Conservation (phyloP, 2,329 filamentous ascomycete species). For the Aspergillus versicolor region DNA sequence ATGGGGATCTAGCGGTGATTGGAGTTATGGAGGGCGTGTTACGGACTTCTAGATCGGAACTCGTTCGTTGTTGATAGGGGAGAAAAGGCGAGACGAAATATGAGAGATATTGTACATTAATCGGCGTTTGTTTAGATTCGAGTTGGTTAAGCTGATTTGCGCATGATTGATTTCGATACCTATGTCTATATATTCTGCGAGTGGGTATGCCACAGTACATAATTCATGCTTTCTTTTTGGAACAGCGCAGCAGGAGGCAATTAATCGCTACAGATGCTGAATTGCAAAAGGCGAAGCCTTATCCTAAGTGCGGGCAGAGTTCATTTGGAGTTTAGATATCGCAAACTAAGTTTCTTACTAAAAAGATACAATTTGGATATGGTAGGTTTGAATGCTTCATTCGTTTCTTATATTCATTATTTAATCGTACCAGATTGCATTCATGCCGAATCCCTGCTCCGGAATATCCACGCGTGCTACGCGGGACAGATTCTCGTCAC, state of each 20-base stretch:
- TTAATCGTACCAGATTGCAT: conserved; percentile 90
- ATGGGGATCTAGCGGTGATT: conserved; percentile 76
- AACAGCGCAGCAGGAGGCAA: no score
- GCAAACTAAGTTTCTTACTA: no score
- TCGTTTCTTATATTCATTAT: not conserved
- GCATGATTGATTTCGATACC: not conserved
- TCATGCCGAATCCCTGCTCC: conserved; percentile 93
- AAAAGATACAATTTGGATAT: not conserved
- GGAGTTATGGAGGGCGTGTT: conserved; percentile 92
- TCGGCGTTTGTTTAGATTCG: not conserved
- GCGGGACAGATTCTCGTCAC: conserved; percentile 74
- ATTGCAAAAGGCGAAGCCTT: no score
- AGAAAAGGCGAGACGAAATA: not conserved
- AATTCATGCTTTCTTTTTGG: not conserved
- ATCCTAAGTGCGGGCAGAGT: no score
- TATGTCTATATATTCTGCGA: not conserved
- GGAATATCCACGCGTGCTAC: conserved; percentile 75
- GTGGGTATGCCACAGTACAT: not conserved
- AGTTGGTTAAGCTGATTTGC: not conserved
- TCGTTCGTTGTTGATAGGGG: not conserved
- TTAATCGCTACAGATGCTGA: no score
- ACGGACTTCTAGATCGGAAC: conserved; percentile 70
- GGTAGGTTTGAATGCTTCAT: not conserved
- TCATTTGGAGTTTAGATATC: no score
- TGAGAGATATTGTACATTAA: not conserved